Evolutionary conservation across 148 eudicot species (phyloP), one percentile per base, ranked within the genome.

Genomic region (Polygonum maritimum): DNA sequence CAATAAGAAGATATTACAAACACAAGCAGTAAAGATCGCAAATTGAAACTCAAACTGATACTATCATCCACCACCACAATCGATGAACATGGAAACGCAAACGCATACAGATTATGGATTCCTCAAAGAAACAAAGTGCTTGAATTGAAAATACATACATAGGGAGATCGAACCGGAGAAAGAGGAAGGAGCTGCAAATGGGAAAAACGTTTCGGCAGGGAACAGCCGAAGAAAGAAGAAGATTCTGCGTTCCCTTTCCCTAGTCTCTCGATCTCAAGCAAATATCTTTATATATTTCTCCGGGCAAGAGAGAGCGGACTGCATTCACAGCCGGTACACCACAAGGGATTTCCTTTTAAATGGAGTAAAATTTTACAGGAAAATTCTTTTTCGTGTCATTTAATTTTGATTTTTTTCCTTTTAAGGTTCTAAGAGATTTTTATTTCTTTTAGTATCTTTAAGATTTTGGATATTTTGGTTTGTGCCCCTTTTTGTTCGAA

Each of bases 141-240:
- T 67, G 45, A 15, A 67, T 35, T 67, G 45, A 15, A 67, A 36
- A 6, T 14, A 15, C 21, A 67, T 41, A 36, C 38, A 35, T n/a
- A 65, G 0, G 16, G 21, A 35, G 45, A 67, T 35, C 71, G n/a
- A 36, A 67, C 45, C 71, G 45, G 45, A 8, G 6, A 2, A 67
- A 18, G 71, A 67, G 71, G 71, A 35, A 36, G 71, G n/a, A 63
- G 63, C 70, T 18, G 70, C n/a, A 14, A 35, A 63, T 16, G 71
- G 44, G 9, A 41, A 38, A 14, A 35, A 67, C 71, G 71, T 16
- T 16, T 67, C 44, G 45, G 71, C 71, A 38, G 71, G 71, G 71
- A 26, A 12, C 45, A 35, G 45, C 71, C 71, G 71, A 38, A 36
- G 71, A 33, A 14, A 2, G 36, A 63, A 5, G 36, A 31, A 13